Base-by-base conservation (phyloP, 2,329 filamentous ascomycete species). In the Emergomyces pasteurianus region DNA sequence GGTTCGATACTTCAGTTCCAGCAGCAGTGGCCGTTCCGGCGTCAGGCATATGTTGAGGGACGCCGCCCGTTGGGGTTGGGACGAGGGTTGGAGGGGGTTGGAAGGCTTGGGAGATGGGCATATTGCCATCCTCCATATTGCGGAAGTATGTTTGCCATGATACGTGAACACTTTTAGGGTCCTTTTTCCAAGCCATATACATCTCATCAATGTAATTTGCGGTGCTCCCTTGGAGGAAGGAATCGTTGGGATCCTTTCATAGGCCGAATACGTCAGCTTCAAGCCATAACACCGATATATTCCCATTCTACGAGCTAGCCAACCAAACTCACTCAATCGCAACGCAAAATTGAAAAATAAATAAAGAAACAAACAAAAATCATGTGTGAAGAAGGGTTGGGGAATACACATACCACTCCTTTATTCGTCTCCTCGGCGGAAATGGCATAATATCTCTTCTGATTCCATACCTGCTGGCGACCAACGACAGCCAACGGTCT, bases 201-300 rank as follows among this genome's bases (percentile, higher is more conserved):
- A 99, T 99, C 81, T 96, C 94, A 77, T 99, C 94, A 74, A 99
- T 90, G 80, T 99, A 99, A 80, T 95, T 96, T 77, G 94, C 94
- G 63, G 92, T 94, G 81, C 90, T 97, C 67, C 94, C 94, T 65
- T 91, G 90, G 64, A 99, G 84, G 82, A 99, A 99, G 79, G 87
- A 95, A 78, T 99, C 94, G 76, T 89, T 96, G 66, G 92, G 85
- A 74, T 96, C 90, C 82, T 84, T 64, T 23, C 63, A 61, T 31
- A 34, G 18, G 64, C 65, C 62, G 62, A 63, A 66, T 59, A 66
- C n/a, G 62, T 70, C 65, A 69, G 66, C 70, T 61, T 61, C 14
- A 28, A 7, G 58, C 14, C 28, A 21, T 26, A 16, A 31, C 3
- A 23, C 31, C 9, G 8, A 58, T 28, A 31, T 31, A 50, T 7